Conservation (phyloP, 441 rosid genomes). For the Gossypium aridum region DNA sequence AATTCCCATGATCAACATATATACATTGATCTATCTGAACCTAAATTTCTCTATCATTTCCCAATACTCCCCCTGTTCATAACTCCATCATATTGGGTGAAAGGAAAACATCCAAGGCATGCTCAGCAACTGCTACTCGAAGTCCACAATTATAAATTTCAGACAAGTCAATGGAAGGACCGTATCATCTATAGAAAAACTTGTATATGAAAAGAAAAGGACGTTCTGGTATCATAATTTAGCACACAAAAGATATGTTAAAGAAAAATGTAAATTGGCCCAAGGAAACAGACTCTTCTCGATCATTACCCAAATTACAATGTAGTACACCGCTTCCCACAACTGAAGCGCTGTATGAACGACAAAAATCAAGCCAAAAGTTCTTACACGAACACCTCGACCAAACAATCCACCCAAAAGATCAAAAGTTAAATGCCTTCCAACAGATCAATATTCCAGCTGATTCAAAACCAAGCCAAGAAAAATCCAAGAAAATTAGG, state of each 20-base stretch:
- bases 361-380: constrained; percentile 4
- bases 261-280: neutral
- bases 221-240: neutral
- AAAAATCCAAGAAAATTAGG: neutral
- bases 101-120: neutral
- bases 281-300: neutral
- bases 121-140: neutral
- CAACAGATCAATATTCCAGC: neutral
- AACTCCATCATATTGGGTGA: neutral
- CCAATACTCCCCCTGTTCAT: neutral
- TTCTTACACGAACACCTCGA: neutral
- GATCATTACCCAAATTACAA: neutral
- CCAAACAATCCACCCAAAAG: neutral
- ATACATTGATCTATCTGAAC: neutral
- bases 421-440: neutral
- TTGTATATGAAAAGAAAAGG: neutral
- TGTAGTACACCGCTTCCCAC: neutral
- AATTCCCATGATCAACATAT: neutral
- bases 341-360: neutral
- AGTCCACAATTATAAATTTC: neutral
- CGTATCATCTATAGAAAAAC: neutral
- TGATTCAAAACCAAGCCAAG: neutral
- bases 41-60: neutral
- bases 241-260: neutral
- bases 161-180: neutral